phyloP scores from a whole-genome alignment of 2,329 filamentous ascomycete species.

The Pseudocercospora macadamiae region DNA sequence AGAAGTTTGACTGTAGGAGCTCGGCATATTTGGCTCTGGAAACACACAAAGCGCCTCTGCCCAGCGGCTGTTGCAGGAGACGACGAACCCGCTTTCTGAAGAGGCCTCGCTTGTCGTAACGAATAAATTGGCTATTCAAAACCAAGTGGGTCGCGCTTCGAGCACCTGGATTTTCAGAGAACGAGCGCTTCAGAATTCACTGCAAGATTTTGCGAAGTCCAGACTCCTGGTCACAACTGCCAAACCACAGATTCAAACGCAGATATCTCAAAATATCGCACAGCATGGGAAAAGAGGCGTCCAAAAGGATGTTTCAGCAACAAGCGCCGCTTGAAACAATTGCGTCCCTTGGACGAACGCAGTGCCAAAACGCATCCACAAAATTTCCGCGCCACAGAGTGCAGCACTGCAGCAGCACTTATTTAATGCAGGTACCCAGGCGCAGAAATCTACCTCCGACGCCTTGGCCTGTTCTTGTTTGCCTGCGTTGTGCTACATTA shows the following conservation, averaged over 20 bases:
- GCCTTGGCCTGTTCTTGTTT: constrained; percentile 10
- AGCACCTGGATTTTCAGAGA: neutral
- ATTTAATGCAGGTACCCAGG: neutral
- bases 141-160: neutral
- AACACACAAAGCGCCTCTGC: too few species aligned
- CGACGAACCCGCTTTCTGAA: too few species aligned
- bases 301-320: neutral
- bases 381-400: neutral
- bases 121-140: neutral
- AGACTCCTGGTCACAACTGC: too few species aligned
- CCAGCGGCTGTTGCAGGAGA: too few species aligned
- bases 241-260: neutral
- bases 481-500: neutral
- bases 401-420: constrained; percentile 2
- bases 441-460: neutral
- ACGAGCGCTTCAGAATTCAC: neutral
- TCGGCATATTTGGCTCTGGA: too few species aligned
- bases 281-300: neutral
- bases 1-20: too few species aligned
- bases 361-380: too few species aligned
- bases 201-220: too few species aligned
- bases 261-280: constrained; percentile 3
- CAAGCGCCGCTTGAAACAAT: too few species aligned
- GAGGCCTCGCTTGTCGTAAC: neutral
- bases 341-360: too few species aligned